Percentiles rank a stretch among this genome's conserved stretches.
Conservation (phyloP, 805 yeast genomes). For the Candida schatavii region DNA sequence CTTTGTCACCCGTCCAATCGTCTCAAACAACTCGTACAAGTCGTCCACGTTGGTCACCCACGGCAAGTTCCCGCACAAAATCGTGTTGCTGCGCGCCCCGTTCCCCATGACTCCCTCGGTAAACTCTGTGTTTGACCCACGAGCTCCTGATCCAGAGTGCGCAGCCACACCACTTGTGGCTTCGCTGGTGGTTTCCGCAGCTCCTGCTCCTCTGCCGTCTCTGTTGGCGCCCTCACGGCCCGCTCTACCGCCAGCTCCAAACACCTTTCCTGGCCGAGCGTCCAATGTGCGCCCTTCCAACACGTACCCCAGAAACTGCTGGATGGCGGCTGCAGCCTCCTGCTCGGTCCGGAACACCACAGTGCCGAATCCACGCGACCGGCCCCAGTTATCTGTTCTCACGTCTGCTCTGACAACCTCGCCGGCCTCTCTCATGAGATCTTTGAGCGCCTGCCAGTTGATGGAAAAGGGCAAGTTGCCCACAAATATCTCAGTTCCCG, state of each 20-base stretch:
- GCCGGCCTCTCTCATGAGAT: constrained; percentile 76
- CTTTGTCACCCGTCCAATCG: constrained; percentile 68
- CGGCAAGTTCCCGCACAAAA: constrained; percentile 79
- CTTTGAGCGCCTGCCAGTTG: constrained; percentile 83
- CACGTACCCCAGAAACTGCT: constrained; percentile 62
- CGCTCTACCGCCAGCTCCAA: constrained; percentile 3
- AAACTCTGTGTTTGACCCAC: constrained; percentile 51
- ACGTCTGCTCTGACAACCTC: constrained; percentile 81
- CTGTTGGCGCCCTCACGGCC: constrained; percentile 10
- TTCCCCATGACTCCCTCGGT: constrained; percentile 65
- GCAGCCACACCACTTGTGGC: constrained; percentile 13
- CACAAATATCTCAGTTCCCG: constrained; percentile 63
- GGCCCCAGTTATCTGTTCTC: constrained; percentile 60
- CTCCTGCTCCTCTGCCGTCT: constrained; percentile 3
- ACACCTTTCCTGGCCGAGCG: constrained; percentile 63
- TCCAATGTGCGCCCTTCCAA: constrained; percentile 76
- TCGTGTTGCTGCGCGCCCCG: constrained; percentile 45
- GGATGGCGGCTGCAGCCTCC: constrained; percentile 72
- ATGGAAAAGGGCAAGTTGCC: constrained; percentile 81
- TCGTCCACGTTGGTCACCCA: constrained; percentile 86
- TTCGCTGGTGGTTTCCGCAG: neutral
- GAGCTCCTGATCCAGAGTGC: too few relatives aligned
- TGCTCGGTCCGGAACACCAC: constrained; percentile 65
- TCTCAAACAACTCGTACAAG: constrained; percentile 78
- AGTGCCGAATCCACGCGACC: constrained; percentile 84